These are phyloP conservation scores for Boletus sp. DNA, from an alignment of 1,284 basidiomycete genomes.

Conservation along the genomic window DNA sequence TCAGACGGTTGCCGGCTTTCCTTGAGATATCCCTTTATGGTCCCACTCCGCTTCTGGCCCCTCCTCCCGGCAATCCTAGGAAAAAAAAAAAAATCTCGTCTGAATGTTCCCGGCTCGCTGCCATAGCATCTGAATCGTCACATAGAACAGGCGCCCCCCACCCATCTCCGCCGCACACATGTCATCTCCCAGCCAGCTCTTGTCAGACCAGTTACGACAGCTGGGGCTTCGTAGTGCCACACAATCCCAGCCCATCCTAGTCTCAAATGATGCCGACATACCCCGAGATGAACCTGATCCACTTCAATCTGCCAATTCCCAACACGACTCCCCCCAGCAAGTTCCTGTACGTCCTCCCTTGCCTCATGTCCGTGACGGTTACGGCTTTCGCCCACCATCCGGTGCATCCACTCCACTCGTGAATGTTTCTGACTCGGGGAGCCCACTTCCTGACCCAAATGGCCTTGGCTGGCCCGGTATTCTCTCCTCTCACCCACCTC, in stretches of 20 bases:
- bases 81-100: not conserved
- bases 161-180: conserved; percentile 2
- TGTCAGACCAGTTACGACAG: conserved; percentile 26
- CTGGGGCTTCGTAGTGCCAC: conserved; percentile 13
- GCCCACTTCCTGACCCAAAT: conserved; percentile 74
- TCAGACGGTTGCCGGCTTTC: conserved; percentile 13
- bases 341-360: conserved; percentile 16
- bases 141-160: too few relatives aligned
- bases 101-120: too few relatives aligned
- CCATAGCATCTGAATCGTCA: too few relatives aligned
- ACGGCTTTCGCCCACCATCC: conserved; percentile 73
- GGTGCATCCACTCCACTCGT: conserved; percentile 62
- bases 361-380: conserved; percentile 61
- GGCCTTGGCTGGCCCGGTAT: conserved; percentile 93
- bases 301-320: not conserved
- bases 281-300: conserved; percentile 5
- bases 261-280: conserved; percentile 10
- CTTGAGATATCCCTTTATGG: conserved; percentile 29
- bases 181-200: conserved; percentile 22
- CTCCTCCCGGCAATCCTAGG: conserved; percentile 2
- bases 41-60: not conserved
- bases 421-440: conserved; percentile 25
- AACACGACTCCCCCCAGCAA: conserved; percentile 16
- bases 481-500: conserved; percentile 20
- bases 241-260: conserved; percentile 2